Percentiles rank a stretch among this genome's conserved stretches.
phyloP scores from a whole-genome alignment of 495 filamentous ascomycete species.

The Venustampulla echinocandica region DNA sequence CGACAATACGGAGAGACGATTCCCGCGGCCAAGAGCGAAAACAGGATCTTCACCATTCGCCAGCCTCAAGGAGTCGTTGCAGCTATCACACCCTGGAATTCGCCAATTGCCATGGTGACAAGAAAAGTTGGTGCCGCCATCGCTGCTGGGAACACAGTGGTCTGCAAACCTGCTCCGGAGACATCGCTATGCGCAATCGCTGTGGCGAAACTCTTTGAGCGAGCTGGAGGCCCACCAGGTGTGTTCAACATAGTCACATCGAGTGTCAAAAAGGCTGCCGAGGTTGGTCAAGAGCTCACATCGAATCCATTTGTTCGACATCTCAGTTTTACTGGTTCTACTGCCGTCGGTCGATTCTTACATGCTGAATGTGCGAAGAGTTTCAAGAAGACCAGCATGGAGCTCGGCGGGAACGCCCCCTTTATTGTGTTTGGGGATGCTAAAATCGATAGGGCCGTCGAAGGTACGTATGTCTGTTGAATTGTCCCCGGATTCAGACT shows the following conservation, averaged over 20 bases:
- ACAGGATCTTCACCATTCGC: conserved; percentile 21
- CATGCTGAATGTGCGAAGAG: conserved; percentile 68
- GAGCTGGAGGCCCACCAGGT: conserved; percentile 47
- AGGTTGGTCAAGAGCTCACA: conserved; percentile 40
- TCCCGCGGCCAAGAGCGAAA: conserved; percentile 10
- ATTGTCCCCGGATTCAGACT: conserved; percentile 86
- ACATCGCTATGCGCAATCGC: conserved; percentile 47
- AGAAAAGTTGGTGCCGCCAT: conserved; percentile 31
- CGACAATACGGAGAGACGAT: conserved; percentile 51
- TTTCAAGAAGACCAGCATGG: conserved; percentile 75
- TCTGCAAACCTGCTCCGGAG: conserved; percentile 54
- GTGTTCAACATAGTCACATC: conserved; percentile 49
- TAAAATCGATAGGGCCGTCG: conserved; percentile 65
- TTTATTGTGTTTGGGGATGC: conserved; percentile 91
- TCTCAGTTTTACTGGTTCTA: conserved; percentile 81
- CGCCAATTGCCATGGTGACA: conserved; percentile 35
- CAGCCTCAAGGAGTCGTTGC: conserved; percentile 31
- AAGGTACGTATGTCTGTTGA: conserved; percentile 58
- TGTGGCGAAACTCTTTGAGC: conserved; percentile 43
- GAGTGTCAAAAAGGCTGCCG: conserved; percentile 51
- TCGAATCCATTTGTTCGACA: conserved; percentile 62
- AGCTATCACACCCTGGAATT: conserved; percentile 37
- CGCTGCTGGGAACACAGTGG: conserved; percentile 49
- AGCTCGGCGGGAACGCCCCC: conserved; percentile 82
- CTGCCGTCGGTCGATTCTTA: conserved; percentile 71